Conservation (phyloP, 306 rosid species). For the Aeschynomene evenia region DNA sequence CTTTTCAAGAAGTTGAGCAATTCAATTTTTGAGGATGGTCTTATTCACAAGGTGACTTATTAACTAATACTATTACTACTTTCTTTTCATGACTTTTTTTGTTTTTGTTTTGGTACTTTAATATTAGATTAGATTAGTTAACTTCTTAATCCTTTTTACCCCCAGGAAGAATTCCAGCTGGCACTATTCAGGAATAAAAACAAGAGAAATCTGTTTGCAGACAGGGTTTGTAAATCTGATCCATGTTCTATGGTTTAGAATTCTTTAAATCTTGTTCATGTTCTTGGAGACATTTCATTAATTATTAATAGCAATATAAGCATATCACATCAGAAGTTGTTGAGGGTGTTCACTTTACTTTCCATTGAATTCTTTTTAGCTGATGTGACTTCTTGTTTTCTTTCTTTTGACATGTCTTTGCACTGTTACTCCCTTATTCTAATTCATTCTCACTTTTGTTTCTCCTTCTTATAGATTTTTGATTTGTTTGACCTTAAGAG, state of each 20-base stretch:
- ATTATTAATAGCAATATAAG: too few species aligned
- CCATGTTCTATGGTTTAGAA: background rate
- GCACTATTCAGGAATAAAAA: conserved; percentile 74
- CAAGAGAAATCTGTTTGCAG: conserved; percentile 71
- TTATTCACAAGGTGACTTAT: conserved; percentile 76
- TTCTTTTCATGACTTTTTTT: background rate
- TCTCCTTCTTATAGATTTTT: conserved; percentile 55
- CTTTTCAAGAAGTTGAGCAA: conserved; percentile 85
- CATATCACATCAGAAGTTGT: background rate
- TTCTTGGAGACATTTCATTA: background rate
- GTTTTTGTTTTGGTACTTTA: background rate
- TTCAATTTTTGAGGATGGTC: conserved; percentile 72
- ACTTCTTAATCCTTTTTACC: background rate
- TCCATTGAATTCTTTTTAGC: background rate
- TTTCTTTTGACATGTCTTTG: background rate
- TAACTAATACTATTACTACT: too few species aligned
- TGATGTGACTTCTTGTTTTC: background rate
- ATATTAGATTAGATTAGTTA: conserved; percentile 5
- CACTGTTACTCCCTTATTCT: background rate
- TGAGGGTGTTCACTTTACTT: conserved; percentile 19
- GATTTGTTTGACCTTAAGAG: conserved; percentile 74
- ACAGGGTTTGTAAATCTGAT: conserved; percentile 57
- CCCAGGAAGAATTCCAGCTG: conserved; percentile 92
- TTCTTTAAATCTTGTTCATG: background rate
- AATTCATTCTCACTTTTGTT: conserved; percentile 3